Conservation (phyloP, 768 basidiomycete genomes). For the Suillus plorans region DNA sequence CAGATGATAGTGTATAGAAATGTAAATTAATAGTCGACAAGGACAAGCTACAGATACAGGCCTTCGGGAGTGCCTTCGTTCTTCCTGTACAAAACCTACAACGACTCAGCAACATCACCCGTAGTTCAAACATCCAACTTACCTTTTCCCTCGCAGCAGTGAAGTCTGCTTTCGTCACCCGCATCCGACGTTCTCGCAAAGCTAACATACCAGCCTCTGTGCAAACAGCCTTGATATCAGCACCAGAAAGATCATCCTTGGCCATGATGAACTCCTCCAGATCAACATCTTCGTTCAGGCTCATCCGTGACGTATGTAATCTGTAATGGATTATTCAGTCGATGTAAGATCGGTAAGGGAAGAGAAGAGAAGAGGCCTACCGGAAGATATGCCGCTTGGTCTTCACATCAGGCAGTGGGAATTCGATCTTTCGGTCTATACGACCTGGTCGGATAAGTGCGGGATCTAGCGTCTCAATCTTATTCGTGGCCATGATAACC, state of each 20-base stretch:
- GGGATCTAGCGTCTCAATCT: conserved; percentile 95
- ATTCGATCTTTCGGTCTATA: conserved; percentile 98
- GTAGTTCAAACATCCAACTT: conserved; percentile 13
- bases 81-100: conserved; percentile 88
- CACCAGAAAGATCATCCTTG: conserved; percentile 95
- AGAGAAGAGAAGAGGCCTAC: conserved; percentile 36
- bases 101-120: conserved; percentile 11
- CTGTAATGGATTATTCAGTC: conserved; percentile 34
- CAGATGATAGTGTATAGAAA: background rate
- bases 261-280: conserved; percentile 94
- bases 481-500: conserved; percentile 99
- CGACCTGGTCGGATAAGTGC: conserved; percentile 98
- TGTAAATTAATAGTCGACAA: background rate
- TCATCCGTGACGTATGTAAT: conserved; percentile 95
- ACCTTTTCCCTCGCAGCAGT: conserved; percentile 93
- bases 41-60: conserved; percentile 61
- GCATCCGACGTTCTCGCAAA: conserved; percentile 91
- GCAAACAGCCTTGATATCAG: conserved; percentile 98
- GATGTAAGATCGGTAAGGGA: background rate
- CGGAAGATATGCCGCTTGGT: conserved; percentile 99
- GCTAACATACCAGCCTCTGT: conserved; percentile 98
- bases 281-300: conserved; percentile 81
- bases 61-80: conserved; percentile 95
- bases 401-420: conserved; percentile 96
- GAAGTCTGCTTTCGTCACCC: conserved; percentile 90